Evolutionary conservation across 2,329 filamentous ascomycete species (phyloP).

Genomic region (Fusarium vanettenii): DNA sequence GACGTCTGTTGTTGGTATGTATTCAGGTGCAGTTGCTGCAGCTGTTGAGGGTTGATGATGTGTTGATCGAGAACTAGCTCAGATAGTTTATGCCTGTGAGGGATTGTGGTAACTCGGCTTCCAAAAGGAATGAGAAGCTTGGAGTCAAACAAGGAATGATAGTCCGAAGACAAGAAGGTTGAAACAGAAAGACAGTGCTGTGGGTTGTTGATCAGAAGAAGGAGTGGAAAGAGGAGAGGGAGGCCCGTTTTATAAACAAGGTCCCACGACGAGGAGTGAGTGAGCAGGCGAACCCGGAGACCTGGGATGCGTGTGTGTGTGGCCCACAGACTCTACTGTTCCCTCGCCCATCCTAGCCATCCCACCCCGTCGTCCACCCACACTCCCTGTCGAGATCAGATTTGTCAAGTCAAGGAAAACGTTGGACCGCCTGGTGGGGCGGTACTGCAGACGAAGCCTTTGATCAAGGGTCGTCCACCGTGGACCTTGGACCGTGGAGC

Average conservation of each 20-base stretch:
- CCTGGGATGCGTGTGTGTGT: conserved; percentile 10
- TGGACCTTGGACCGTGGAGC: not conserved
- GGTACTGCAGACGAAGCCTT: conserved; percentile 19
- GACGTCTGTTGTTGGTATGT: conserved; percentile 19
- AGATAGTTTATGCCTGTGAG: conserved; percentile 31
- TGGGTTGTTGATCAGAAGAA: conserved; percentile 26
- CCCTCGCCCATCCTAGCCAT: too few relatives aligned
- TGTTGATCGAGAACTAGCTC: conserved; percentile 44
- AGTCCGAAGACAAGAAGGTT: conserved; percentile 43
- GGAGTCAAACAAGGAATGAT: conserved; percentile 42
- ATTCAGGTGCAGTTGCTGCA: conserved; percentile 16
- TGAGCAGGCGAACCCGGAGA: conserved; percentile 8
- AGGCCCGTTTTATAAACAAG: conserved; percentile 46
- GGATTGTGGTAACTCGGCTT: conserved; percentile 42
- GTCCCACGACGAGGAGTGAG: conserved; percentile 6
- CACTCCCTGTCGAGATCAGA: conserved; percentile 33
- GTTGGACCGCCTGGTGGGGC: conserved; percentile 38
- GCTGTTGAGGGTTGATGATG: conserved; percentile 6
- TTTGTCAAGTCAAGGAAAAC: conserved; percentile 41
- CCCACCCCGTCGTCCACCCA: not conserved
- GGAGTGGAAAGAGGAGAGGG: conserved; percentile 31
- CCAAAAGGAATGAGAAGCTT: conserved; percentile 49
- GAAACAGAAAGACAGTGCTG: conserved; percentile 41
- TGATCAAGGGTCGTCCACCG: not conserved
- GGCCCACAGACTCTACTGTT: not conserved